Evolutionary conservation across 805 yeast species (phyloP).

Genomic region (Komagataella kurtzmanii): DNA sequence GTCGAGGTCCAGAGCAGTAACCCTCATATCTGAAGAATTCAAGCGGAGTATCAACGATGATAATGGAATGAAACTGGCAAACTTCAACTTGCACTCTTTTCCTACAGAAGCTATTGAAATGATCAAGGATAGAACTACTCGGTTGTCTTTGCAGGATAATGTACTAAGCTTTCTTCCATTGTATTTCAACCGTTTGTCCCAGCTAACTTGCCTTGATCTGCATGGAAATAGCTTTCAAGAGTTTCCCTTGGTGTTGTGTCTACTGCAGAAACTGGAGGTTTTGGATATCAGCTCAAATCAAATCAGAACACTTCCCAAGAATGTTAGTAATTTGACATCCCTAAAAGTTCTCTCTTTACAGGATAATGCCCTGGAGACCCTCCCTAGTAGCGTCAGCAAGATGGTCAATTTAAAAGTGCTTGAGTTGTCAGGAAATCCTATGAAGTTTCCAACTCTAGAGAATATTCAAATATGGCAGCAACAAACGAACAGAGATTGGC

Average conservation of each 20-base stretch:
- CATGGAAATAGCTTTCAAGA: conserved; percentile 42
- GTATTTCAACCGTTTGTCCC: conserved; percentile 26
- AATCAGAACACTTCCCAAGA: conserved; percentile 32
- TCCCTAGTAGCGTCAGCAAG: conserved; percentile 40
- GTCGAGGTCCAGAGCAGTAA: not conserved
- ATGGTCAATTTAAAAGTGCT: conserved; percentile 39
- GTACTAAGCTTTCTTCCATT: conserved; percentile 31
- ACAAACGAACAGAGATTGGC: conserved; percentile 32
- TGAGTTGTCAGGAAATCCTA: conserved; percentile 52
- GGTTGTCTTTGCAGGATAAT: conserved; percentile 43
- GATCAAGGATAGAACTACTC: conserved; percentile 22
- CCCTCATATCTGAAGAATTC: conserved; percentile 11
- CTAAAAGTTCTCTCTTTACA: conserved; percentile 49
- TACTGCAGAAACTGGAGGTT: conserved; percentile 37
- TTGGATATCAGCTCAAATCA: conserved; percentile 51
- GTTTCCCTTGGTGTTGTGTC: conserved; percentile 33
- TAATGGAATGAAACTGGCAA: conserved; percentile 24
- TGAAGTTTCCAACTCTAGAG: conserved; percentile 31
- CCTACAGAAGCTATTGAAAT: conserved; percentile 13
- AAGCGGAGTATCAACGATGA: conserved; percentile 7
- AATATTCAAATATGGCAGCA: conserved; percentile 19
- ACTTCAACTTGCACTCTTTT: conserved; percentile 21
- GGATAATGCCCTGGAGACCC: conserved; percentile 39
- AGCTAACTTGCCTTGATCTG: conserved; percentile 48
- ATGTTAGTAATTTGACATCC: conserved; percentile 24